These are phyloP conservation scores for Rusavskia elegans DNA, from an alignment of 495 filamentous ascomycete genomes.

Conservation along the genomic window DNA sequence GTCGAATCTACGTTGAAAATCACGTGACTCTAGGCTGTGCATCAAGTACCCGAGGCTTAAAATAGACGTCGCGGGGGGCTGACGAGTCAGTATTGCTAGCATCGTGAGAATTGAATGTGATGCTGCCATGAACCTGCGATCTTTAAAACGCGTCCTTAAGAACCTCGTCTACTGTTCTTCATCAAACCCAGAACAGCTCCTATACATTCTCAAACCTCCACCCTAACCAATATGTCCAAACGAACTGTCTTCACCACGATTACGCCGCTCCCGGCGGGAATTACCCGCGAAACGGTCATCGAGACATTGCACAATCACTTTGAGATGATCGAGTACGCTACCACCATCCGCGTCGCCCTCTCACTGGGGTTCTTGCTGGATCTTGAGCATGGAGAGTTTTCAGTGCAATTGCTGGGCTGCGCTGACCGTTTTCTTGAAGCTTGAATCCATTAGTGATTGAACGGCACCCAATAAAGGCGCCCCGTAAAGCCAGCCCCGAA, in stretches of 20 bases:
- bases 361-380: too few species aligned
- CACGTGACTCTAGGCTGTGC: too few species aligned
- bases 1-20: too few species aligned
- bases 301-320: constrained; percentile 54
- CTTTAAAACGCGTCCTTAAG: too few species aligned
- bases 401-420: background rate
- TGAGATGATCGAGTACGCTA: constrained; percentile 49
- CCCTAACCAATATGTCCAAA: constrained; percentile 9
- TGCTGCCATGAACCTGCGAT: too few species aligned
- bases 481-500: constrained; percentile 43
- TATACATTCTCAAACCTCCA: background rate
- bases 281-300: constrained; percentile 50
- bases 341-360: too few species aligned
- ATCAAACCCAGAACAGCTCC: background rate
- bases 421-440: background rate
- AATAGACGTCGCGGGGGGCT: too few species aligned
- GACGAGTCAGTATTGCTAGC: too few species aligned
- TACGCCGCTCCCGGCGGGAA: constrained; percentile 50
- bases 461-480: constrained; percentile 45
- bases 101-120: too few species aligned
- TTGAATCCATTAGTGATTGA: constrained; percentile 65
- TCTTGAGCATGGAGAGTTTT: too few species aligned
- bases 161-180: background rate
- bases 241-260: constrained; percentile 46
- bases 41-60: too few species aligned